A percentile compares a stretch with the other conserved stretches of the same genome.
Conservation (phyloP, 2,329 filamentous ascomycete genomes). For the Knufia petricola region DNA sequence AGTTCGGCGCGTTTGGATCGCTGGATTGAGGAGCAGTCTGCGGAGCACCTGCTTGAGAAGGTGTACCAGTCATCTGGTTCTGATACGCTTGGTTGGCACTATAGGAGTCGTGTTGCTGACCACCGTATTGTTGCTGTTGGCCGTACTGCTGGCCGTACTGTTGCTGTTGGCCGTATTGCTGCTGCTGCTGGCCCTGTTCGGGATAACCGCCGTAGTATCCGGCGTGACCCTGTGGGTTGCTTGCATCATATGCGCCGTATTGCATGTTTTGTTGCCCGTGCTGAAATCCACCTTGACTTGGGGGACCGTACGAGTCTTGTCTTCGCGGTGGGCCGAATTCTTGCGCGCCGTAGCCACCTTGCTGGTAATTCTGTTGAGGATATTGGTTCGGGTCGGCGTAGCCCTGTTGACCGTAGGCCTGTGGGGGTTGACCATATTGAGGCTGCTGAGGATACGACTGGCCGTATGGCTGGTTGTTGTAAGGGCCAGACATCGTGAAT, state of each 20-base stretch:
- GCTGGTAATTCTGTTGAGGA: conserved; percentile 27
- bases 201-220: conserved; percentile 28
- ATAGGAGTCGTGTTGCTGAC: conserved; percentile 4
- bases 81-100: conserved; percentile 10
- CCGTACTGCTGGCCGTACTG: conserved; percentile 16
- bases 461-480: conserved; percentile 35
- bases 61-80: conserved; percentile 9
- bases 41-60: conserved; percentile 14
- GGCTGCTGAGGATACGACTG: conserved; percentile 25
- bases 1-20: conserved; percentile 24
- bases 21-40: conserved; percentile 19
- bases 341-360: conserved; percentile 24
- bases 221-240: conserved; percentile 28
- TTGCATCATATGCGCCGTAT: conserved; percentile 27
- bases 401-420: conserved; percentile 18
- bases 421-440: conserved; percentile 25
- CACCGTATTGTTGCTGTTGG: conserved; percentile 17
- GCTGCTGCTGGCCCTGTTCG: conserved; percentile 14
- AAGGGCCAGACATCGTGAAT: conserved; percentile 42
- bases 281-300: conserved; percentile 39
- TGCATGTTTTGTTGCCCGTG: conserved; percentile 33
- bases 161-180: conserved; percentile 12
- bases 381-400: conserved; percentile 28
- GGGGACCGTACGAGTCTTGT: conserved; percentile 28
- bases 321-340: conserved; percentile 38